Evolutionary conservation across 2,329 filamentous ascomycete genomes (phyloP), one percentile per base, ranked within the genome.

Genomic region (Dothistroma septosporum): DNA sequence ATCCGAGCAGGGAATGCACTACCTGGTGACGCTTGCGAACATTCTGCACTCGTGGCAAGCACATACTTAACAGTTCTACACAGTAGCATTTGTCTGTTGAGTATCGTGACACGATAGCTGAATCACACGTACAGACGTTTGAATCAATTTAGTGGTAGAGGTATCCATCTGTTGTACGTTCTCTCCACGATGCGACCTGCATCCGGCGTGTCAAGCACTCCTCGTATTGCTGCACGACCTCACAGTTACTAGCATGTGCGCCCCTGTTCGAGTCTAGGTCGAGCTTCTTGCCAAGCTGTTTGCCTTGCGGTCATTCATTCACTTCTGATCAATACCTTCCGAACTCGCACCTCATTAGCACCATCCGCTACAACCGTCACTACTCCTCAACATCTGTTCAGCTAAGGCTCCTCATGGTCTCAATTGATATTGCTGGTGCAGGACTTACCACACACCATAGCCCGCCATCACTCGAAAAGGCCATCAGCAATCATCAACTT

Each of bases 131-230:
- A 21, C 50, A 35, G 24, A 14, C 5, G 8, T 24, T 55, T 14
- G 44, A 19, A 44, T 44, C 41, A 28, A 47, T 55, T 57, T 35
- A 49, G 44, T 50, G 41, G 37, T 57, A 22, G 19, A 49, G 14
- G 31, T 16, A 14, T 44, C 16, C 8, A 33, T 21, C 41, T 44
- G 24, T 28, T 12, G 50, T 35, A 31, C 11, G 50, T 24, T 4
- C 31, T 19, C n/a, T 32, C 50, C 50, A 53, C 50, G 35, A 1
- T 35, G 31, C 28, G n/a, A 53, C 50, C 50, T 53, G 12, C 24
- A 53, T 35, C 21, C n/a, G 11, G 50, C 31, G 48, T 21, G 50
- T 35, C 12, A 24, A 54, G 9, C 37, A 16, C 21, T 24, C 24
- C 21, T 46, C 24, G 24, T 46, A 22, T 16, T 33, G 44, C 54